Evolutionary conservation across 257 asterid species (phyloP).

Genomic region (Lithospermum erythrorhizon): DNA sequence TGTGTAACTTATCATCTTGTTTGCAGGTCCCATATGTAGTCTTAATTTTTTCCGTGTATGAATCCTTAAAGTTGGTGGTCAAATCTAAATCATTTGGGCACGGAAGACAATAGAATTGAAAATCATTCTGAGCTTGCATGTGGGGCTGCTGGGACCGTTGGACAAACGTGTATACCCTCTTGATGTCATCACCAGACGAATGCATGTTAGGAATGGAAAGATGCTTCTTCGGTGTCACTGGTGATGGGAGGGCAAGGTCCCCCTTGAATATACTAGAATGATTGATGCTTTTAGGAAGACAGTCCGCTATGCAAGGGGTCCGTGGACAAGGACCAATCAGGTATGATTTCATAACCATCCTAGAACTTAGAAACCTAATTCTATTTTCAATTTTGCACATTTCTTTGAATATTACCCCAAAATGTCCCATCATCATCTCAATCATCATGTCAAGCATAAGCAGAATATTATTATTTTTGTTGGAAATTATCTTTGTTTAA

Average conservation of each 20-base stretch:
- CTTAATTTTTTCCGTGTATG: conserved; percentile 95
- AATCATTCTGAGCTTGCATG: conserved; percentile 72
- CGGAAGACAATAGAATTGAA: conserved; percentile 75
- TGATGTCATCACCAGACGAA: conserved; percentile 88
- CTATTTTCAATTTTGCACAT: no score
- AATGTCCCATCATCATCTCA: no score
- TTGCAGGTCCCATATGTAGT: conserved; percentile 88
- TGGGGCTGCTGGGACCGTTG: conserved; percentile 96
- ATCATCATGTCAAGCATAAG: no score
- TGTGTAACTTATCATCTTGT: conserved; percentile 7
- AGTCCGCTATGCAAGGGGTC: conserved; percentile 70
- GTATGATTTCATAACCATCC: no score
- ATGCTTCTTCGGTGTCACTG: conserved; percentile 69
- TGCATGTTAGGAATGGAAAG: conserved; percentile 99
- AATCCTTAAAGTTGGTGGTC: conserved; percentile 79
- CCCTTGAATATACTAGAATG: conserved; percentile 84
- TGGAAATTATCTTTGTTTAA: no score
- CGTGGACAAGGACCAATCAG: conserved; percentile 94
- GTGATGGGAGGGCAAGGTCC: conserved; percentile 67
- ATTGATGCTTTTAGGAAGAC: conserved; percentile 94
- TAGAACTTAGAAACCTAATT: no score
- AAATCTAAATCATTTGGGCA: conserved; percentile 56
- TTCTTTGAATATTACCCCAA: no score
- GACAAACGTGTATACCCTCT: conserved; percentile 99
- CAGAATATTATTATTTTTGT: no score